Evolutionary conservation across 345 rosid genomes (phyloP), one percentile per base, ranked within the genome.

Genomic region (Gynandropsis gynandra): DNA sequence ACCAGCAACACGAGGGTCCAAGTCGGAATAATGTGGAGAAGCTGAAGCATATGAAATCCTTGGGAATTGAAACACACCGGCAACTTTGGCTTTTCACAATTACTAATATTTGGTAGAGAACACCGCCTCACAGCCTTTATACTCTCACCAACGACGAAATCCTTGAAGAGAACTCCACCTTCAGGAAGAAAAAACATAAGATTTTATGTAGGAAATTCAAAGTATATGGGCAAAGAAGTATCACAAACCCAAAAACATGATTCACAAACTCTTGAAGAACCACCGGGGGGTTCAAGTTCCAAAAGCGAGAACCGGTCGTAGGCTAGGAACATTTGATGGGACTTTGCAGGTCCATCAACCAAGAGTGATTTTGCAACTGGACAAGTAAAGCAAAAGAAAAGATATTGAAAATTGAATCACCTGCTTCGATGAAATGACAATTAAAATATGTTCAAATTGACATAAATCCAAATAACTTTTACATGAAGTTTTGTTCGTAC

Each of bases 231-330:
- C n/a, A n/a, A n/a, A n/a, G n/a, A n/a, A n/a, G n/a, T n/a, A n/a
- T n/a, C n/a, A n/a, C 47, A 24, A 68, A 52, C 14, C 43, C 4
- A 16, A 42, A 85, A 89, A 95, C 96, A 66, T 90, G 98, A 73
- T 87, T 87, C 15, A 90, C 85, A 72, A 90, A 90, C 80, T 90
- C 98, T 72, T 90, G 98, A 17, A 90, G 76, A 32, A 90, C 80
- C 69, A 87, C 42, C 5, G 96, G 96, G n/a, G 16, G 98, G 92
- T 42, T 87, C 92, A 46, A 90, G 95, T 71, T 80, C 74, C 36
- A 82, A 68, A 41, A 87, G 85, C 16, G 96, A 84, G 51, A 34
- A 70, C 52, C 58, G 71, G 76, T 90, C 92, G 56, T 82, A 80
- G 14, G 87, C 95, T 59, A 90, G 80, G 63, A 58, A 90, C 61